Base-by-base conservation (phyloP, 202 grass and related monocot species). In the Elaeis oleifera region DNA sequence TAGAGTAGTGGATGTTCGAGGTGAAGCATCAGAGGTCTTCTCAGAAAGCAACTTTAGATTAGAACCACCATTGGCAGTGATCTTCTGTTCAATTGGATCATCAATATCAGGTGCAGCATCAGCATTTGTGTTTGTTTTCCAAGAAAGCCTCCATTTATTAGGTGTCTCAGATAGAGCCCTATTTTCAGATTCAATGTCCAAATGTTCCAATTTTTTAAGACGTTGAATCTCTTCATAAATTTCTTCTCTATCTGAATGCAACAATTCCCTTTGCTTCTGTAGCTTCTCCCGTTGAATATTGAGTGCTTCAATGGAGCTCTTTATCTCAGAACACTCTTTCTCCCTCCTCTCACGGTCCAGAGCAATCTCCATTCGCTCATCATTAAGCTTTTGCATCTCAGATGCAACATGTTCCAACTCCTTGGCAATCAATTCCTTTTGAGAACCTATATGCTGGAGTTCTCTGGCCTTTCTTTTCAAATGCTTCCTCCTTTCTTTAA, bases 341-440 rank as follows among this genome's bases (percentile, higher is more conserved):
- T 82, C 94, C 59, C 94, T 91, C 59, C 73, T 76, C 27, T 83
- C 71, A 68, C 82, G 65, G 48, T 92, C 84, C 56, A 80, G 48
- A 50, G 73, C 58, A 68, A 90, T 86, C 57, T 84, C 84, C 58
- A 78, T 82, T 69, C 94, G 86, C 77, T 97, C 94, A 59, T 85
- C 79, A 70, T 89, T 76, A 69, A 97, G 79, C 74, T 92, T 97
- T 67, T 81, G 82, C 57, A 92, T 64, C 73, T 92, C 94, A 69
- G 63, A 57, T 7, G 60, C 78, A 55, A 82, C 78, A 73, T 86
- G 80, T 49, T 92, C 80, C 16, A 89, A 68, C 70, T 86, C 74
- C 72, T 85, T 77, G 18, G n/a, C 71, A 24, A 89, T 78, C 11
- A 27, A 39, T 68, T 80, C 82, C 75, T 92, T 97, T 62, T 89